Evolutionary conservation across 1,139 yeast species (phyloP).

Genomic region (Debaryomyces coudertii): DNA sequence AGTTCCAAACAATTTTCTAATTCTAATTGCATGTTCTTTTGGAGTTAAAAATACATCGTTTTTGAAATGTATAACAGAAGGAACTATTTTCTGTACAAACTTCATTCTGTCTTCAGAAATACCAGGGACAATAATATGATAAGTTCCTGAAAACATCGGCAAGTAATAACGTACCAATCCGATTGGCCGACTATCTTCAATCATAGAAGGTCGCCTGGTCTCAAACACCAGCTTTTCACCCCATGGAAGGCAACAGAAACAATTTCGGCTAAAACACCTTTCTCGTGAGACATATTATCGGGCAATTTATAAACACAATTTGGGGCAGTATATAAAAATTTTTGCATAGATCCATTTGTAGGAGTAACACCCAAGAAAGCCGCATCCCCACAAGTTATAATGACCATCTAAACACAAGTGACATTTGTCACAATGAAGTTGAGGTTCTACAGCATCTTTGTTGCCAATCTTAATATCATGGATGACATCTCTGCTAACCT

Average conservation of each 20-base stretch:
- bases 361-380: constrained; percentile 29
- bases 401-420: constrained; percentile 31
- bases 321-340: constrained; percentile 22
- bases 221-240: constrained; percentile 24
- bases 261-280: constrained; percentile 32
- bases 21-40: constrained; percentile 29
- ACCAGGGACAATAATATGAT: constrained; percentile 29
- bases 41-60: constrained; percentile 19
- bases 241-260: constrained; percentile 32
- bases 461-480: constrained; percentile 26
- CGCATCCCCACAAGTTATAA: constrained; percentile 26
- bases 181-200: constrained; percentile 33
- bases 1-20: constrained; percentile 29
- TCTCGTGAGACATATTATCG: constrained; percentile 25
- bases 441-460: constrained; percentile 33
- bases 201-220: constrained; percentile 24
- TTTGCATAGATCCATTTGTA: constrained; percentile 30
- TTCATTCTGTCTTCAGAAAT: constrained; percentile 25
- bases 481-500: constrained; percentile 31
- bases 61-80: constrained; percentile 33
- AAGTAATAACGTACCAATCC: constrained; percentile 29
- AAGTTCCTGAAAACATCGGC: constrained; percentile 30
- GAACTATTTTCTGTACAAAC: constrained; percentile 28
- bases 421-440: constrained; percentile 33
- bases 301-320: constrained; percentile 27